Conservation (phyloP, 208 protist species). For the Crithidia mellificae region DNA sequence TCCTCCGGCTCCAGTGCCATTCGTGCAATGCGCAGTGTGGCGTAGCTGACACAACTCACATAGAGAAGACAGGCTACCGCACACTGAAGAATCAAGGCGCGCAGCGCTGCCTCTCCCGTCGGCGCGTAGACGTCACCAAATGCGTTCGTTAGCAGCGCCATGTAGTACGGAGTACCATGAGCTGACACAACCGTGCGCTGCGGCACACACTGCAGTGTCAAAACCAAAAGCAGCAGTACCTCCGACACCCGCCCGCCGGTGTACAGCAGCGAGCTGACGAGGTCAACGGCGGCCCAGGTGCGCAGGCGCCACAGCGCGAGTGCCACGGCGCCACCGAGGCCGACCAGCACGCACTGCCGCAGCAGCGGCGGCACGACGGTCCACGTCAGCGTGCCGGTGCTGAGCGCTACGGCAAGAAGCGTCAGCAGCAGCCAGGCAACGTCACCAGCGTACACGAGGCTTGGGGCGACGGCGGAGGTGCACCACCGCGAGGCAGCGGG, state of each 20-base stretch:
- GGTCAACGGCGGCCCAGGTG: background rate
- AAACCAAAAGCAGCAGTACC: constrained; percentile 1
- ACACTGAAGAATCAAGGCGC: constrained; percentile 23
- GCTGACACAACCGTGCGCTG: background rate
- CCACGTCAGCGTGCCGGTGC: constrained; percentile 30
- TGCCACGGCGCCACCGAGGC: background rate
- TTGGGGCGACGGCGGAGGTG: constrained; percentile 29
- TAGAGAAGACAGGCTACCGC: constrained; percentile 19
- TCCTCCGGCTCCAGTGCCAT: constrained; percentile 45
- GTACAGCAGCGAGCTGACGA: constrained; percentile 6
- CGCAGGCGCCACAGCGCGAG: constrained; percentile 11
- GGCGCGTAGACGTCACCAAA: constrained; percentile 14
- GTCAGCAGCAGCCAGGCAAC: constrained; percentile 24
- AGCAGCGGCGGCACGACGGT: constrained; percentile 3
- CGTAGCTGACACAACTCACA: constrained; percentile 25
- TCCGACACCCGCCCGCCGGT: background rate
- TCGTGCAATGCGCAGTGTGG: constrained; percentile 30
- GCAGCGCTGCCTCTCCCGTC: constrained; percentile 11
- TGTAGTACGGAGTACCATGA: background rate
- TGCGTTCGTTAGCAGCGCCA: background rate
- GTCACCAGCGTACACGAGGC: constrained; percentile 29
- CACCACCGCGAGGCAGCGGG: constrained; percentile 34
- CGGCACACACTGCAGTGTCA: constrained; percentile 9
- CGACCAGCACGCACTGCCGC: background rate
- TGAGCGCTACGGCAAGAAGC: constrained; percentile 10